Percentiles rank a stretch among this genome's conserved stretches.
These are phyloP conservation scores for Galeopsis tetrahit DNA, from an alignment of 257 asterid species.

Conservation along the genomic window DNA sequence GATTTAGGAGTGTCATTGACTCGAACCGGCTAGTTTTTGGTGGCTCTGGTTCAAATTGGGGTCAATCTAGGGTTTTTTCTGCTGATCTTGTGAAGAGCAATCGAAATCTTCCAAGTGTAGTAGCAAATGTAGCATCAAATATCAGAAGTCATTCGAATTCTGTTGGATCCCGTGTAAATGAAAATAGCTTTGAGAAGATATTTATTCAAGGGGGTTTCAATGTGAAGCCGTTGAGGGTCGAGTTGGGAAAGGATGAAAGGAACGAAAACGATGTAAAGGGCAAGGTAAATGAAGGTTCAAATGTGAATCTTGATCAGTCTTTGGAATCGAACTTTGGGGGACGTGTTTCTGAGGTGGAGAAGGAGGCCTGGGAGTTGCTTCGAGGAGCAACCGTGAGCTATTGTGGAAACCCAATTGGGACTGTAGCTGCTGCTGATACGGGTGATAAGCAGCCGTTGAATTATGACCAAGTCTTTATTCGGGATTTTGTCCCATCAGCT, in stretches of 20 bases:
- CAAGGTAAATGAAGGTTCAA: constrained; percentile 33
- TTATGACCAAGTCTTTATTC: constrained; percentile 81
- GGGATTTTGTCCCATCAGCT: constrained; percentile 85
- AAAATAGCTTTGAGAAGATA: constrained; percentile 60
- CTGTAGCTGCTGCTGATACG: constrained; percentile 75
- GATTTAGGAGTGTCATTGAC: constrained; percentile 43
- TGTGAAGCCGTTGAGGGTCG: constrained; percentile 64
- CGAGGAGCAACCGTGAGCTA: constrained; percentile 63
- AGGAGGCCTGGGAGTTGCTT: constrained; percentile 81
- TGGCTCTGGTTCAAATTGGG: constrained; percentile 59
- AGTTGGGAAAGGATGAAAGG: constrained; percentile 36
- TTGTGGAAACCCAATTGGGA: constrained; percentile 77
- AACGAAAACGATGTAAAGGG: constrained; percentile 34
- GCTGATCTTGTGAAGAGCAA: constrained; percentile 42
- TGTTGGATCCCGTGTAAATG: constrained; percentile 51
- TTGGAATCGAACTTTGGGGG: constrained; percentile 39
- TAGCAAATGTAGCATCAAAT: constrained; percentile 69
- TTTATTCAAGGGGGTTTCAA: constrained; percentile 63
- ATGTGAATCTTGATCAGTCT: constrained; percentile 38
- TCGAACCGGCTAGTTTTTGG: constrained; percentile 55
- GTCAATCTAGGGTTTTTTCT: constrained; percentile 45
- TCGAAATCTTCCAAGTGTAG: constrained; percentile 31
- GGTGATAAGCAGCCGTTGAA: constrained; percentile 65
- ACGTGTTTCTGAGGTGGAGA: constrained; percentile 58
- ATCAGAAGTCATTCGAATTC: constrained; percentile 64